These are phyloP conservation scores for Mycogone perniciosa DNA, from an alignment of 2,329 filamentous ascomycete species.

Conservation along the genomic window DNA sequence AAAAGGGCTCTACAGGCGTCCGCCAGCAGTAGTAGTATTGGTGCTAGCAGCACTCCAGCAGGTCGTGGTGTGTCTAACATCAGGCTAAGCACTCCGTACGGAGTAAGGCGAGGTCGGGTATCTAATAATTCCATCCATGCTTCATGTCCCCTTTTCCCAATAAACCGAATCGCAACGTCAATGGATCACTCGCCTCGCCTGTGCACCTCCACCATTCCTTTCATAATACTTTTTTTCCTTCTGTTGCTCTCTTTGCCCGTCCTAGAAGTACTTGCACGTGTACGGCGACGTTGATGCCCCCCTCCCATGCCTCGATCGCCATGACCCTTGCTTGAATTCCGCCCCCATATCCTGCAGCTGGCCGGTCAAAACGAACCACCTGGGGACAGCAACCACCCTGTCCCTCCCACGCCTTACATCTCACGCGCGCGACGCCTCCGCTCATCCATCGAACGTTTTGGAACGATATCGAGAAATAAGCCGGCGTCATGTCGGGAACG, in stretches of 20 bases:
- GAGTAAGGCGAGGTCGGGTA: neutral
- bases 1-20: no score
- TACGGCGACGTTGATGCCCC: neutral
- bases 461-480: neutral
- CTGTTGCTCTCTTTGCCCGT: neutral
- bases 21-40: no score
- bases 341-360: slow-evolving; percentile 10
- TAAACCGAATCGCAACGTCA: slow-evolving; percentile 10
- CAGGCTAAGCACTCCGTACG: neutral
- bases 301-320: slow-evolving; percentile 8
- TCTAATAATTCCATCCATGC: slow-evolving; percentile 10
- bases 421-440: slow-evolving; percentile 2
- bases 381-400: slow-evolving; percentile 3
- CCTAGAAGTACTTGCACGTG: neutral
- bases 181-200: slow-evolving; percentile 11
- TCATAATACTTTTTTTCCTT: neutral
- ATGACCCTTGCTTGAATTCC: slow-evolving; percentile 12
- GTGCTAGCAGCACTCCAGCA: neutral
- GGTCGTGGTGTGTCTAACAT: slow-evolving; percentile 3
- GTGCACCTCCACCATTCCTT: slow-evolving; percentile 1
- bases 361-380: slow-evolving; percentile 8
- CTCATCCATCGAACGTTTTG: slow-evolving; percentile 3
- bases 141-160: slow-evolving; percentile 6
- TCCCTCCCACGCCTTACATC: slow-evolving; percentile 2
- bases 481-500: slow-evolving; percentile 56